Evolutionary conservation across 2,329 filamentous ascomycete species (phyloP), one percentile per base, ranked within the genome.

Genomic region (Aspergillus sergii): DNA sequence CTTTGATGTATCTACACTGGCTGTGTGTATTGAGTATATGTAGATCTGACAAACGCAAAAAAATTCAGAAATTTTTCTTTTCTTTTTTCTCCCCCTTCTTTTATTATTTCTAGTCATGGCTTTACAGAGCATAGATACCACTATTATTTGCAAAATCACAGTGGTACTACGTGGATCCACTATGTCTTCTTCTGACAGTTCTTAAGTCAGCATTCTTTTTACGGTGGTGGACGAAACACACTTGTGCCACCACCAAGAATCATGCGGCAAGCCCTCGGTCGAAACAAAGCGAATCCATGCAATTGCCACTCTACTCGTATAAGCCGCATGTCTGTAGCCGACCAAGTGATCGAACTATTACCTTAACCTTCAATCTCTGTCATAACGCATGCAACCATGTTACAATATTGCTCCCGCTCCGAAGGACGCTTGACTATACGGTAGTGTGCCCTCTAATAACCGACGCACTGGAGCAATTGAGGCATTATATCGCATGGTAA

Each of bases 1-100:
- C 45, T 53, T 61, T 57, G 59, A 61, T 57, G 53, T 61, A 61
- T 61, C 23, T 26, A 26, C 23, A 26, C 4, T 14, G 28, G n/a
- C 10, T 23, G 28, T 26, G 39, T 43, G 48, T 55, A 43, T 55
- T 12, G 19, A 23, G 50, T 43, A 43, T 19, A 28, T 36, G 21
- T 26, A 55, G 51, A 55, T 36, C 32, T 14, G 32, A 9, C 34
- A 34, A 55, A 39, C 23, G 51, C 30, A 16, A 7, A 39, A 39
- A 55, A 7, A 32, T 41, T 39, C 14, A n/a, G 32, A 26, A 8
- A 3, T 12, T 41, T 55, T 51, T 32, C 28, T 21, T 36, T 39
- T 39, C 39, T 50, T 39, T 26, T 26, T 28, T 28, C 26, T 28
- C 6, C 26, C 26, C 26, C 5, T 30, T 2, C 30, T 51, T 23